Evolutionary conservation across 2,329 filamentous ascomycete genomes (phyloP), one percentile per base, ranked within the genome.

Genomic region (Nemania sp.): DNA sequence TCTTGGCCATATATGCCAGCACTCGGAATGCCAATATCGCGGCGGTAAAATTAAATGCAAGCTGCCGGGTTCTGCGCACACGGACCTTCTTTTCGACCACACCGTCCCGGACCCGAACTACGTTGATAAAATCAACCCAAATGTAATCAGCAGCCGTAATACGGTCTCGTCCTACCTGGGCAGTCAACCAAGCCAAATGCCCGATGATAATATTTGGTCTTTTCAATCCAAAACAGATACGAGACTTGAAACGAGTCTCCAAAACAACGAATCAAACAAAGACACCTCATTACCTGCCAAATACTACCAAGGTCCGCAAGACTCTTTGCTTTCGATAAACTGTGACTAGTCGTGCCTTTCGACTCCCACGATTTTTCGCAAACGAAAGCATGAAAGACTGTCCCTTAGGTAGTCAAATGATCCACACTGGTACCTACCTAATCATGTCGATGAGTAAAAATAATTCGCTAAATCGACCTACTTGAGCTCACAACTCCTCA

Each of bases 1-100:
- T 19, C 57, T 59, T 20, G 69, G 68, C 5, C 69, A 71, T 52
- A 57, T 70, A 31, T 72, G 69, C 54, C 69, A 70, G 59, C 64
- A 55, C 14, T 34, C 46, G 15, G 64, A 70, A 12, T 72, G 69
- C 51, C 65, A 64, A 46, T 41, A 66, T n/a, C 66, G 68, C 6
- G 63, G 64, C 17, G 69, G 69, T 42, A 70, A 66, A 59, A 28
- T 37, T 4, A 65, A 62, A 39, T 70, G 69, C 64, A 65, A 61
- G 22, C 12, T 71, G 3, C 54, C 62, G 9, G 49, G 43, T 19
- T 7, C 15, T 3, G 36, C 57, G 6, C 68, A 71, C 43, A 61
- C 62, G 12, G 60, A 65, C 14, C 26, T 67, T 4, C 28, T 24
- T 19, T 14, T 50, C 1, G 31, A 57, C 12, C 50, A 44, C 26